Conservation (phyloP, 768 basidiomycete genomes). For the Psilocybe cyanescens region DNA sequence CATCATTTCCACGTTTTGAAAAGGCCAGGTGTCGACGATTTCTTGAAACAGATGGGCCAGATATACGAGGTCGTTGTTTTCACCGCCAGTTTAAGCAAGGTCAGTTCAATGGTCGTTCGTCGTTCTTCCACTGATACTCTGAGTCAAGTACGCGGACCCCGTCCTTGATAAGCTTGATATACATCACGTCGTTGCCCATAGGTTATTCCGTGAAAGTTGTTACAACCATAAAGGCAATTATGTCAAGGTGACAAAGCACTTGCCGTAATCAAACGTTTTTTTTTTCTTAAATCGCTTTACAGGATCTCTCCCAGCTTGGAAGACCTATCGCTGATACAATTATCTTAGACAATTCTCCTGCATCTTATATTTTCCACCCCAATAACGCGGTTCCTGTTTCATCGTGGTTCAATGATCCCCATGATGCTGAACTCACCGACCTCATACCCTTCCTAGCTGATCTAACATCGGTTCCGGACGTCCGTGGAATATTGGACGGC, state of each 20-base stretch:
- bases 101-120: slow-evolving; percentile 36
- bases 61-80: slow-evolving; percentile 98
- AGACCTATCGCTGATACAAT: slow-evolving; percentile 93
- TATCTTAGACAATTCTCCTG: slow-evolving; percentile 98
- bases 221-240: slow-evolving; percentile 99
- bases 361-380: slow-evolving; percentile 98
- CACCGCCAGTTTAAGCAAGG: slow-evolving; percentile 98
- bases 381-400: slow-evolving; percentile 99
- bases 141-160: slow-evolving; percentile 92
- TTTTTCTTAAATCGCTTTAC: slow-evolving; percentile 6
- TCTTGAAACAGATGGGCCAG: slow-evolving; percentile 97
- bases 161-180: slow-evolving; percentile 96
- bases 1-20: slow-evolving; percentile 99
- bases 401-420: slow-evolving; percentile 99
- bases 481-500: slow-evolving; percentile 89
- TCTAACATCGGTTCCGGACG: slow-evolving; percentile 82
- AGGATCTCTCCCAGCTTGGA: slow-evolving; percentile 98
- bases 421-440: slow-evolving; percentile 97
- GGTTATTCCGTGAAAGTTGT: slow-evolving; percentile 96
- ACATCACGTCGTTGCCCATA: slow-evolving; percentile 89
- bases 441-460: slow-evolving; percentile 94
- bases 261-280: neutral
- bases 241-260: slow-evolving; percentile 75
- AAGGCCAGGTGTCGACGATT: slow-evolving; percentile 96
- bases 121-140: slow-evolving; percentile 9